phyloP scores from a whole-genome alignment of 768 basidiomycete species.

The Lactarius trivialis region DNA sequence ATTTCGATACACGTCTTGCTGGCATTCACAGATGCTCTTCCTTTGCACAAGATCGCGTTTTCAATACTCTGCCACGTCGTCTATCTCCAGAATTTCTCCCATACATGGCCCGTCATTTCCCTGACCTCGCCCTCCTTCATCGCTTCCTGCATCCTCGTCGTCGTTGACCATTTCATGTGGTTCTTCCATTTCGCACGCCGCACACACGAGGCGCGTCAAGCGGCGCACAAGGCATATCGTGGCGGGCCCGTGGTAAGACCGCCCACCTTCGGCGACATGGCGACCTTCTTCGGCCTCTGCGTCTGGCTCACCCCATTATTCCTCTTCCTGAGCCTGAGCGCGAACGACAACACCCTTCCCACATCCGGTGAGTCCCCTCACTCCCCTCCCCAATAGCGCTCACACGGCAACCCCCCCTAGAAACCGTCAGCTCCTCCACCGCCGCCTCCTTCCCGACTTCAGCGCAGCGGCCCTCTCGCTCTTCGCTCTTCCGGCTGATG shows the following conservation, averaged over 20 bases:
- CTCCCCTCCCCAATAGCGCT: slow-evolving; percentile 25
- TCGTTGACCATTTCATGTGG: slow-evolving; percentile 91
- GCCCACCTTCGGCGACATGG: slow-evolving; percentile 58
- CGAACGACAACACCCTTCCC: slow-evolving; percentile 94
- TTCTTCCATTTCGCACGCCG: slow-evolving; percentile 88
- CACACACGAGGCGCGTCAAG: slow-evolving; percentile 55
- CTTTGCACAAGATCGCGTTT: slow-evolving; percentile 65
- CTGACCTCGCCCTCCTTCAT: slow-evolving; percentile 81
- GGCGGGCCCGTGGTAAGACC: slow-evolving; percentile 33
- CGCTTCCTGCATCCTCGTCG: slow-evolving; percentile 76
- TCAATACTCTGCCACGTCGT: slow-evolving; percentile 79
- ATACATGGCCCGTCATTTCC: slow-evolving; percentile 88
- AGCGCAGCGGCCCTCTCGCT: slow-evolving; percentile 33
- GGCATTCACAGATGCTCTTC: slow-evolving; percentile 75
- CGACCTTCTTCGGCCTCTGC: slow-evolving; percentile 78
- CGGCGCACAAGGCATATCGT: slow-evolving; percentile 32
- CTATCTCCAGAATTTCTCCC: slow-evolving; percentile 90
- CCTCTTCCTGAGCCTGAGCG: slow-evolving; percentile 90
- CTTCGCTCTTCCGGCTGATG: slow-evolving; percentile 65
- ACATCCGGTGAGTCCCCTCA: slow-evolving; percentile 29
- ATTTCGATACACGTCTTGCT: slow-evolving; percentile 72
- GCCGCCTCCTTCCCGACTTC: slow-evolving; percentile 26
- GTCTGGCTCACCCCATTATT: slow-evolving; percentile 91
- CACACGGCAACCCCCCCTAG: neutral
- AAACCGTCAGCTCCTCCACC: neutral